Evolutionary conservation across 1,139 yeast species (phyloP).

Genomic region (Pichia sp.): DNA sequence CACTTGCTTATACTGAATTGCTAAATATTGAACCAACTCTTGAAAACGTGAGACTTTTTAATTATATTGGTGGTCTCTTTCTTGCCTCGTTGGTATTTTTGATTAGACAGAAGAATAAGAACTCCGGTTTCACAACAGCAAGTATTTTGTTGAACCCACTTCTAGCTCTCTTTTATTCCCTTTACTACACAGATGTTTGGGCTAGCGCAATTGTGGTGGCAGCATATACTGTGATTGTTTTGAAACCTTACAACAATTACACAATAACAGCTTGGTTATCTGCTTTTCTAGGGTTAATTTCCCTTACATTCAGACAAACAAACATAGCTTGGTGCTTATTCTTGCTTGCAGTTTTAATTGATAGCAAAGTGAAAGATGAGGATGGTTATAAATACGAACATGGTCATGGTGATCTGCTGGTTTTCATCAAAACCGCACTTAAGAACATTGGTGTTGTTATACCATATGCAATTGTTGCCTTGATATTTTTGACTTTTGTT

Average conservation of each 20-base stretch:
- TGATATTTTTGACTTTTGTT: constrained; percentile 49
- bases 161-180: constrained; percentile 59
- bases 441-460: constrained; percentile 29
- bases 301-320: constrained; percentile 80
- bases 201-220: constrained; percentile 61
- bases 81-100: constrained; percentile 41
- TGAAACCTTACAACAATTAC: constrained; percentile 21
- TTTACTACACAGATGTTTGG: constrained; percentile 94
- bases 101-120: constrained; percentile 28
- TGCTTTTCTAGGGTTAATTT: constrained; percentile 45
- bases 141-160: constrained; percentile 60
- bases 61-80: constrained; percentile 54
- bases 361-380: constrained; percentile 36
- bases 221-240: constrained; percentile 36
- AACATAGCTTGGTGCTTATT: constrained; percentile 81
- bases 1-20: constrained; percentile 39
- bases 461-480: constrained; percentile 51
- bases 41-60: constrained; percentile 47
- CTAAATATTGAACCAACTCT: constrained; percentile 30
- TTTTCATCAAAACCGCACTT: constrained; percentile 26
- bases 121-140: constrained; percentile 38
- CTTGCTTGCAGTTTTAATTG: constrained; percentile 49
- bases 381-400: constrained; percentile 23
- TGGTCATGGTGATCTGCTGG: constrained; percentile 14
- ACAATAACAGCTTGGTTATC: constrained; percentile 25